Base-by-base conservation (phyloP, 805 yeast species). In the Ogataea populi-albae region DNA sequence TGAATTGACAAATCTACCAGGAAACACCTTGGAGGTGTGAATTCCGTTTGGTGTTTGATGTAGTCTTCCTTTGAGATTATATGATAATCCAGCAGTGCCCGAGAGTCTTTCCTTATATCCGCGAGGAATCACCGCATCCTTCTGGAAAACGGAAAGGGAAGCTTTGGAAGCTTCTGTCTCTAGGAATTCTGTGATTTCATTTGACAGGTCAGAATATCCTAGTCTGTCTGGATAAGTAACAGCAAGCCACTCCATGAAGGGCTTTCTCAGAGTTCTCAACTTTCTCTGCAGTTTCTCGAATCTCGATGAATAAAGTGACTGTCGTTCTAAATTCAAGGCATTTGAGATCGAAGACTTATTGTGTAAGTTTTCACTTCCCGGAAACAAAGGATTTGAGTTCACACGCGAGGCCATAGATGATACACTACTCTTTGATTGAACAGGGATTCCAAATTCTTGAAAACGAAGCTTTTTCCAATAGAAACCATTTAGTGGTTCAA, bases 81-180 rank as follows among this genome's bases (percentile, higher is more conserved):
- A 86, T 2, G 86, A 73, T 41, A 86, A 68, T 5, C 95, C 95
- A 19, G 83, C 95, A 6, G 84, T 75, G 21, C 88, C 94, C 35
- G 80, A 52, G 11, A 54, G 43, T 37, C 46, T 41, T 11, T 51
- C 43, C 12, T 40, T 34, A 36, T 55, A 45, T 17, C 45, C 24
- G 30, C 45, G 30, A 10, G 58, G 51, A 23, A 54, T 43, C 12
- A 16, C 14, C n/a, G 32, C 15, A 14, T 24, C 20, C 15, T 30
- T 33, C 1, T 30, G 18, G 11, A 32, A 22, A 23, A 29, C 15
- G 26, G 32, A 30, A 23, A 40, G 25, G 25, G 31, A 25, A 30
- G 41, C 26, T 20, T 42, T 31, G 17, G 45, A 39, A 17, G 45
- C 40, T 23, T 50, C 50, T 23, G 49, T 52, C 26, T 55, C 55